These are phyloP conservation scores for Geotrichum citri-aurantii DNA, from an alignment of 1,139 yeast species.

Conservation along the genomic window DNA sequence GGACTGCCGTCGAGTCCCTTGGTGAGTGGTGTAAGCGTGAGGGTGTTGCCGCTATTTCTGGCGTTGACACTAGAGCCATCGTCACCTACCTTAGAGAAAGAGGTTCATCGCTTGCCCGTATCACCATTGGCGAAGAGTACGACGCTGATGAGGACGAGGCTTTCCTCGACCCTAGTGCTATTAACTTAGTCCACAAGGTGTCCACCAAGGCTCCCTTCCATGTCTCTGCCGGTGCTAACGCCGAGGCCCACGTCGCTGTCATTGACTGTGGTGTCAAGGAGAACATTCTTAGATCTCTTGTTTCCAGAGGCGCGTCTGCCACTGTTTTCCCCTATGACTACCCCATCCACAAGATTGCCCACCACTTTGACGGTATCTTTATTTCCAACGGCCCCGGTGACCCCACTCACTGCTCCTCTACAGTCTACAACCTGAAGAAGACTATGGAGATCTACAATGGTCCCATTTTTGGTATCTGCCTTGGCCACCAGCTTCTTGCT, in stretches of 20 bases:
- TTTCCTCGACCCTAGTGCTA: slow-evolving; percentile 84
- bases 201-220: slow-evolving; percentile 95
- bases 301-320: slow-evolving; percentile 88
- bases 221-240: slow-evolving; percentile 54
- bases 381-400: slow-evolving; percentile 98
- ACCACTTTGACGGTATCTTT: slow-evolving; percentile 89
- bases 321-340: slow-evolving; percentile 96
- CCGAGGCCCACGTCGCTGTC: slow-evolving; percentile 72
- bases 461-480: slow-evolving; percentile 94
- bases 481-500: slow-evolving; percentile 94
- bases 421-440: slow-evolving; percentile 67
- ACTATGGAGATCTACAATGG: slow-evolving; percentile 66
- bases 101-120: slow-evolving; percentile 88
- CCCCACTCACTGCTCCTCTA: slow-evolving; percentile 85
- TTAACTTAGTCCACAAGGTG: slow-evolving; percentile 87
- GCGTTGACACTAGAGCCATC: slow-evolving; percentile 93
- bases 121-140: slow-evolving; percentile 83
- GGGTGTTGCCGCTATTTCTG: slow-evolving; percentile 94
- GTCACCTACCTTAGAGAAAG: slow-evolving; percentile 90
- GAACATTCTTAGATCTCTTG: slow-evolving; percentile 88
- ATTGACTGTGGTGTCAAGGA: slow-evolving; percentile 98
- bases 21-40: slow-evolving; percentile 95
- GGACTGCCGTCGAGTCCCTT: slow-evolving; percentile 97
- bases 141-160: slow-evolving; percentile 92
- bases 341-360: slow-evolving; percentile 85